Percentiles rank a stretch among this genome's conserved stretches.
Conservation (phyloP, 352 stramenopile species). For the Globisporangium abappressorium region DNA sequence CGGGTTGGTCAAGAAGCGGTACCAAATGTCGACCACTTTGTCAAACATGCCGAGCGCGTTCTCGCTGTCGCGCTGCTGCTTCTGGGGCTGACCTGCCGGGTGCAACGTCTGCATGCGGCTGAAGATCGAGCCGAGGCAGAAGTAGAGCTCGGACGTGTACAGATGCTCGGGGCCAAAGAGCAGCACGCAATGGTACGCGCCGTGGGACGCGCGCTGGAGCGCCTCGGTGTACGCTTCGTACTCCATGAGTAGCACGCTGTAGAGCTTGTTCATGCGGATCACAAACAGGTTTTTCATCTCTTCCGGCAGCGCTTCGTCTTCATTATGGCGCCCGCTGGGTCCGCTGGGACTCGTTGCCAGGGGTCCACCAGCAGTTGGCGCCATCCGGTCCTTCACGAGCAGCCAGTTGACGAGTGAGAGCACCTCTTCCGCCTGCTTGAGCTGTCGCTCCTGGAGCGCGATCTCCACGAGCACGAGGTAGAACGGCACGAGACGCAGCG, state of each 20-base stretch:
- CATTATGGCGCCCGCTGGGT: slow-evolving; percentile 6
- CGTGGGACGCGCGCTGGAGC: slow-evolving; percentile 58
- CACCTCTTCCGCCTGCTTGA: slow-evolving; percentile 64
- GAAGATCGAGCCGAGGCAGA: slow-evolving; percentile 63
- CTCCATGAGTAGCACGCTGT: slow-evolving; percentile 57
- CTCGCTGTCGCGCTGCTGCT: slow-evolving; percentile 27
- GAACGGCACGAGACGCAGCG: slow-evolving; percentile 55
- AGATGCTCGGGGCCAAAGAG: slow-evolving; percentile 71
- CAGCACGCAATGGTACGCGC: slow-evolving; percentile 67
- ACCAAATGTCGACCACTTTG: slow-evolving; percentile 81
- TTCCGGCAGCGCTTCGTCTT: slow-evolving; percentile 31
- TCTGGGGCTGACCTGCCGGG: slow-evolving; percentile 18
- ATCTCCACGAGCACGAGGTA: slow-evolving; percentile 70
- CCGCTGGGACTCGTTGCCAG: not conserved
- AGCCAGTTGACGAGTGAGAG: slow-evolving; percentile 74
- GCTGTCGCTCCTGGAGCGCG: slow-evolving; percentile 48
- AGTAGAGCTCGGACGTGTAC: slow-evolving; percentile 77
- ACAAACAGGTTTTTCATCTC: slow-evolving; percentile 61
- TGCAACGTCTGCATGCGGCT: slow-evolving; percentile 39
- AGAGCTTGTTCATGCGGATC: slow-evolving; percentile 75
- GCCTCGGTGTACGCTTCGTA: slow-evolving; percentile 45
- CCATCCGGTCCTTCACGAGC: slow-evolving; percentile 54
- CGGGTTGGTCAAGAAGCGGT: slow-evolving; percentile 68
- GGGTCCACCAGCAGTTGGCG: not conserved
- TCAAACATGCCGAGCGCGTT: slow-evolving; percentile 68